Evolutionary conservation across 2,329 filamentous ascomycete genomes (phyloP).

Genomic region (Botrytis byssoidea): DNA sequence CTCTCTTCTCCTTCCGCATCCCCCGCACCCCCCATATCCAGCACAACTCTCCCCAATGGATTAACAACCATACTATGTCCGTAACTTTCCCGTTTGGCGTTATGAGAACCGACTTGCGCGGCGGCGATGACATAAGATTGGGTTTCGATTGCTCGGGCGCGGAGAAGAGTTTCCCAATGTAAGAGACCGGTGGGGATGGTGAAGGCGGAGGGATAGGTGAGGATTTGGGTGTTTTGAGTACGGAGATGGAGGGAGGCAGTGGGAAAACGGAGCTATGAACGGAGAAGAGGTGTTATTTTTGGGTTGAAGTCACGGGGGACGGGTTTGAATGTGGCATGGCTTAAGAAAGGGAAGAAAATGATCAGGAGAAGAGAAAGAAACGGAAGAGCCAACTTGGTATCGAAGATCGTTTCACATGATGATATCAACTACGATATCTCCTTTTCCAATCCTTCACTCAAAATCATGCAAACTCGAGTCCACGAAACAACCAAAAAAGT

Average conservation of each 20-base stretch:
- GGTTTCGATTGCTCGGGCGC: constrained; percentile 82
- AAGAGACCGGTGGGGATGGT: constrained; percentile 80
- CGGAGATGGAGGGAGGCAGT: constrained; percentile 69
- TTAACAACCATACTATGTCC: constrained; percentile 83
- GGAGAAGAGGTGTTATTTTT: background rate
- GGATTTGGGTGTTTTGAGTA: constrained; percentile 65
- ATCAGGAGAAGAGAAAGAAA: background rate
- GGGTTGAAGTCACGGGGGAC: background rate
- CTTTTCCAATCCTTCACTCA: background rate
- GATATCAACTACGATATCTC: background rate
- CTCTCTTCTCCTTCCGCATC: constrained; percentile 38
- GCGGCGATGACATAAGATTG: constrained; percentile 85
- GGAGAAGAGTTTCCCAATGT: constrained; percentile 80
- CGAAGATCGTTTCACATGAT: background rate
- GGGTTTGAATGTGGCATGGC: background rate
- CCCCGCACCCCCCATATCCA: constrained; percentile 54
- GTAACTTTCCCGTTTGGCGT: constrained; percentile 75
- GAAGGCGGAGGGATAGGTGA: constrained; percentile 78
- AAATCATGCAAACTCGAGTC: background rate
- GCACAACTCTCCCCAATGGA: constrained; percentile 78
- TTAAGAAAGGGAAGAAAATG: background rate
- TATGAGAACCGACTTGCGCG: constrained; percentile 74
- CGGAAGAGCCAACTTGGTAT: background rate
- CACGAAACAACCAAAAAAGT: constrained; percentile 25
- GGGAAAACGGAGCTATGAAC: constrained; percentile 67